Percentiles rank a stretch among this genome's conserved stretches.
Conservation (phyloP, 306 rosid species). For the Chamaecrista fasciculata region DNA sequence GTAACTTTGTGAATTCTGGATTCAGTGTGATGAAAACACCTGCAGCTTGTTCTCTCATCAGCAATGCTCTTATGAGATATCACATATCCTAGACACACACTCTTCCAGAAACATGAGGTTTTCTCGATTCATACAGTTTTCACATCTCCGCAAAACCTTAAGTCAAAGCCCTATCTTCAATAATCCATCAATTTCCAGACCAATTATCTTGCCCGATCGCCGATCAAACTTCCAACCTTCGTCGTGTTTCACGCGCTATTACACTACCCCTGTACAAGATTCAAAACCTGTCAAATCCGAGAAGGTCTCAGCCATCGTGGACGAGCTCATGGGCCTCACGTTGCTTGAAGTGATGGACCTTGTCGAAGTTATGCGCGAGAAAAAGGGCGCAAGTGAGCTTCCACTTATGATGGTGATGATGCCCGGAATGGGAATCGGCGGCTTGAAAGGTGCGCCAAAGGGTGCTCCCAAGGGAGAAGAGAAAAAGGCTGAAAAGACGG, state of each 20-base stretch:
- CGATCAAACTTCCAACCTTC: background rate
- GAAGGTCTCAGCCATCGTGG: conserved; percentile 52
- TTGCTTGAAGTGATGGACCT: conserved; percentile 71
- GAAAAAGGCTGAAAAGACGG: conserved; percentile 75
- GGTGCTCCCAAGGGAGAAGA: conserved; percentile 50
- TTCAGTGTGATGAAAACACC: conserved; percentile 30
- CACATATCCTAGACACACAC: background rate
- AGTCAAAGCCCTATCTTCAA: conserved; percentile 35
- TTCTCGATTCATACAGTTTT: conserved; percentile 44
- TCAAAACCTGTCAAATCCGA: conserved; percentile 41
- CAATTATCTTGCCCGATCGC: conserved; percentile 8
- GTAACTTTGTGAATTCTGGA: background rate
- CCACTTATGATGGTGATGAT: conserved; percentile 79
- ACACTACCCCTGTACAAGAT: conserved; percentile 40
- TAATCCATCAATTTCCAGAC: conserved; percentile 12
- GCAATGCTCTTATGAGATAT: conserved; percentile 2
- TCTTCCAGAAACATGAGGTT: conserved; percentile 42
- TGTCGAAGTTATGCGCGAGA: conserved; percentile 71
- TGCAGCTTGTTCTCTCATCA: conserved; percentile 1
- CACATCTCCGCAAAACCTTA: conserved; percentile 40
- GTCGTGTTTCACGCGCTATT: conserved; percentile 26
- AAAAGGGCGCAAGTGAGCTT: conserved; percentile 69
- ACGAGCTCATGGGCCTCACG: conserved; percentile 68
- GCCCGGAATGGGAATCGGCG: conserved; percentile 70
- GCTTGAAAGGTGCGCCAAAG: conserved; percentile 41